Conservation (phyloP, 257 asterid genomes). For the Nyctanthes arbortristis region DNA sequence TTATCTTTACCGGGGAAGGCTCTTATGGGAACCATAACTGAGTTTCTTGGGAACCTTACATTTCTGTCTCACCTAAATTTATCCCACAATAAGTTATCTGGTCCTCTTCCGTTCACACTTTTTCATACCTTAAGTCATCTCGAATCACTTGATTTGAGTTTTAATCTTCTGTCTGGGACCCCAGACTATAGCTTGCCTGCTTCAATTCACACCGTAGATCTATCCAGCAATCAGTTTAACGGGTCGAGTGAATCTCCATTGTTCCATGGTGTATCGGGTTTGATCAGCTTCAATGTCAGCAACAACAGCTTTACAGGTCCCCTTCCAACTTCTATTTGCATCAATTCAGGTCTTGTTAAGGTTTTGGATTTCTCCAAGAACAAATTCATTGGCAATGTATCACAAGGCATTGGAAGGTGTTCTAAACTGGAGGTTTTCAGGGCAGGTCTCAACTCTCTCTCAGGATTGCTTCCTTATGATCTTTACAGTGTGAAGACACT, state of each 20-base stretch:
- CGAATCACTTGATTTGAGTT: background rate
- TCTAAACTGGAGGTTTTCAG: conserved; percentile 17
- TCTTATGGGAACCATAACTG: background rate
- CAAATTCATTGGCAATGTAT: conserved; percentile 1
- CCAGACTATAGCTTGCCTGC: background rate
- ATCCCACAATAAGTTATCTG: background rate
- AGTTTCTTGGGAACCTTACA: background rate
- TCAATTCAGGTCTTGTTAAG: background rate
- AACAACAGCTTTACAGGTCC: conserved; percentile 15
- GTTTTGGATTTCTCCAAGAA: conserved; percentile 10
- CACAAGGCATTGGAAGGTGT: conserved; percentile 2
- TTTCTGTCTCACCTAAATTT: background rate
- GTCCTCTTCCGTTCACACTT: background rate
- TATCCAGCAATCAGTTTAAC: background rate
- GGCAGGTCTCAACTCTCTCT: conserved; percentile 11
- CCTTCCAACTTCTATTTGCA: conserved; percentile 5
- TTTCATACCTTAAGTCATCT: background rate
- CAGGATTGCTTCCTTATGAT: conserved; percentile 9
- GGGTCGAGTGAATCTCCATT: background rate
- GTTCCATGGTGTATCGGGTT: background rate
- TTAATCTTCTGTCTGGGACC: background rate
- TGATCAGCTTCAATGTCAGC: conserved; percentile 6
- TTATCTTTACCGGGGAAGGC: background rate
- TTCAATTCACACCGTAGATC: background rate
- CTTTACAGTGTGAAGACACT: conserved; percentile 1